Evolutionary conservation across 2,329 filamentous ascomycete genomes (phyloP).

Genomic region (Chrysoporthe austroafricana): DNA sequence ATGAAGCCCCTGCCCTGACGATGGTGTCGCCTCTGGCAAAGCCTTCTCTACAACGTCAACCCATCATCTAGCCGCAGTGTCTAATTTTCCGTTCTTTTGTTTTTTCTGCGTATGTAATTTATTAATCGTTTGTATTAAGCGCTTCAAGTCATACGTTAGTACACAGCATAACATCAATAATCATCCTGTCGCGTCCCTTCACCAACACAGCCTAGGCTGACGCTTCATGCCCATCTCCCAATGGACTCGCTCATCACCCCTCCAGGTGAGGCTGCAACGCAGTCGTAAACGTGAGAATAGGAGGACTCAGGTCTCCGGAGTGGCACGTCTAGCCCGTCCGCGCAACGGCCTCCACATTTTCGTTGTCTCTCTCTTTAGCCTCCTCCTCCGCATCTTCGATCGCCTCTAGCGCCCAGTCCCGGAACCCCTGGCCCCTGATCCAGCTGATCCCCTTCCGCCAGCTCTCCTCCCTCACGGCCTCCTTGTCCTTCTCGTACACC

Average conservation of each 20-base stretch:
- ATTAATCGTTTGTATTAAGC: neutral
- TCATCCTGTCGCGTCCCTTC: neutral
- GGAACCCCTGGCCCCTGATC: conserved; percentile 75
- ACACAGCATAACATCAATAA: neutral
- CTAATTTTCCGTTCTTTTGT: neutral
- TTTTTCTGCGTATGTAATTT: neutral
- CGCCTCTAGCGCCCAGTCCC: conserved; percentile 64
- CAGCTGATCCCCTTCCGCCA: conserved; percentile 76
- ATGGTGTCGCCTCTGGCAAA: no score
- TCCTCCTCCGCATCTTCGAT: conserved; percentile 51
- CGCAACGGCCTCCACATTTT: conserved; percentile 32
- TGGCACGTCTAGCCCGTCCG: neutral
- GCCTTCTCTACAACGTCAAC: no score
- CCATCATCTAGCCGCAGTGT: no score
- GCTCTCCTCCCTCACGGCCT: conserved; percentile 66
- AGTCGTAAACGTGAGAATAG: neutral
- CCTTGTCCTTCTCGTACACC: conserved; percentile 74
- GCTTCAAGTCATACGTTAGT: neutral
- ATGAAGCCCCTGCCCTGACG: no score
- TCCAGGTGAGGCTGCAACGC: neutral
- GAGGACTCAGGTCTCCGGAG: no score
- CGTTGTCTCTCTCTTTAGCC: conserved; percentile 38
- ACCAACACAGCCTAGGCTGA: neutral
- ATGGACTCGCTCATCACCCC: neutral
- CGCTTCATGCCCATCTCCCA: neutral